Evolutionary conservation across 225 moss, liverwort and hornwort genomes (phyloP).

Genomic region (Neckera pumila): DNA sequence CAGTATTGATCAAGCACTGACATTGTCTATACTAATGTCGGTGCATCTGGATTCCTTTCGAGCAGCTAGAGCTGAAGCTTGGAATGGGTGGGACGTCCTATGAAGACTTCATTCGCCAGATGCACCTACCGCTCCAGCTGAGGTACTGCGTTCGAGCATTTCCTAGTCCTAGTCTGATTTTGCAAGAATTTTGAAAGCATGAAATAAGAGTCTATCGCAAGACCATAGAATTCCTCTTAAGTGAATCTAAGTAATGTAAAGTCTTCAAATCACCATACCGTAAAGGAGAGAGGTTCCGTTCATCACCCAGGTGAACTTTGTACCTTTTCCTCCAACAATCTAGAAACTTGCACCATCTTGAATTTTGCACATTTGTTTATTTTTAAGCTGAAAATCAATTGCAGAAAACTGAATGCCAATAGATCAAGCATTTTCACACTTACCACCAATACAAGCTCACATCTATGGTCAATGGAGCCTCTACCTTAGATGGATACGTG

Average conservation of each 20-base stretch:
- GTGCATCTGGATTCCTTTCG: not conserved
- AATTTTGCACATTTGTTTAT: not conserved
- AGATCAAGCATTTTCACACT: not conserved
- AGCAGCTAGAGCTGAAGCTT: constrained; percentile 81
- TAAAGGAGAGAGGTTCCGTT: not conserved
- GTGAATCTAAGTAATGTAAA: not conserved
- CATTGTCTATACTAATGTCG: not conserved
- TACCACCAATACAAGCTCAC: not conserved
- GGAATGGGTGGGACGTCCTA: constrained; percentile 96
- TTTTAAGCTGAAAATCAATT: not conserved
- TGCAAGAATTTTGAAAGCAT: not conserved
- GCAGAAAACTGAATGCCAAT: not conserved
- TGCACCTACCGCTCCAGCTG: constrained; percentile 88
- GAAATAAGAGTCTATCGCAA: not conserved
- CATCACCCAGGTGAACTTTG: not conserved
- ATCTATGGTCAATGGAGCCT: not conserved
- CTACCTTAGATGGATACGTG: not conserved
- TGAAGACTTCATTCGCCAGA: constrained; percentile 69
- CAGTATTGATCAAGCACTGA: not conserved
- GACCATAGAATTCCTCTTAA: not conserved
- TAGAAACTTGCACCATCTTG: not conserved
- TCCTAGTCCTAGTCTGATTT: not conserved
- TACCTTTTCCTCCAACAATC: not conserved
- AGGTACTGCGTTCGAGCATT: constrained; percentile 31
- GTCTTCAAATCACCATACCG: not conserved